phyloP scores from a whole-genome alignment of 1,284 basidiomycete genomes.

The Volvariella surrecta region DNA sequence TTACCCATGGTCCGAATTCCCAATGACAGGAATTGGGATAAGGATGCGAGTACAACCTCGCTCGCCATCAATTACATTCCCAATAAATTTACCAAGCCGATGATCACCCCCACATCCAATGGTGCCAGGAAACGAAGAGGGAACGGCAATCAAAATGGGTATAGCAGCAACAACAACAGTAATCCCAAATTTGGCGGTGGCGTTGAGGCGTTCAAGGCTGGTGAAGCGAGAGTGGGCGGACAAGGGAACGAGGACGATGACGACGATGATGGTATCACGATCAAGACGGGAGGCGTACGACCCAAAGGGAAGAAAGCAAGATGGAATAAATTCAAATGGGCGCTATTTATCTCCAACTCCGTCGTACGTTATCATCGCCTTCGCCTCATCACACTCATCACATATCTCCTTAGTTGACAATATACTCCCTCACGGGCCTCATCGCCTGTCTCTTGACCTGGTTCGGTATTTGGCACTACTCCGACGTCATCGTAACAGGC shows the following conservation, averaged over 20 bases:
- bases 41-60: conserved; percentile 20
- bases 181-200: conserved; percentile 50
- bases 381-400: neutral
- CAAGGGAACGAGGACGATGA: conserved; percentile 47
- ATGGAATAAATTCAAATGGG: conserved; percentile 67
- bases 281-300: conserved; percentile 33
- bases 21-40: too few relatives aligned
- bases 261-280: conserved; percentile 34
- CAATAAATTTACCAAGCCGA: conserved; percentile 40
- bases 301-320: conserved; percentile 28
- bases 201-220: conserved; percentile 45
- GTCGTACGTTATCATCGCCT: conserved; percentile 1
- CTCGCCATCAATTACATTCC: conserved; percentile 54
- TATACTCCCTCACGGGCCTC: conserved; percentile 39
- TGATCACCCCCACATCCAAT: conserved; percentile 31
- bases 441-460: conserved; percentile 48
- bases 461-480: conserved; percentile 48
- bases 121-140: conserved; percentile 25
- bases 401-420: conserved; percentile 28
- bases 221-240: conserved; percentile 42
- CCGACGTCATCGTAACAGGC: conserved; percentile 46
- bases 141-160: conserved; percentile 13
- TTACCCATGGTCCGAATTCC: too few relatives aligned
- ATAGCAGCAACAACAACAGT: conserved; percentile 15
- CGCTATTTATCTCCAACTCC: conserved; percentile 43